phyloP scores from a whole-genome alignment of 2,329 filamentous ascomycete genomes.

The Cercospora berteroae region DNA sequence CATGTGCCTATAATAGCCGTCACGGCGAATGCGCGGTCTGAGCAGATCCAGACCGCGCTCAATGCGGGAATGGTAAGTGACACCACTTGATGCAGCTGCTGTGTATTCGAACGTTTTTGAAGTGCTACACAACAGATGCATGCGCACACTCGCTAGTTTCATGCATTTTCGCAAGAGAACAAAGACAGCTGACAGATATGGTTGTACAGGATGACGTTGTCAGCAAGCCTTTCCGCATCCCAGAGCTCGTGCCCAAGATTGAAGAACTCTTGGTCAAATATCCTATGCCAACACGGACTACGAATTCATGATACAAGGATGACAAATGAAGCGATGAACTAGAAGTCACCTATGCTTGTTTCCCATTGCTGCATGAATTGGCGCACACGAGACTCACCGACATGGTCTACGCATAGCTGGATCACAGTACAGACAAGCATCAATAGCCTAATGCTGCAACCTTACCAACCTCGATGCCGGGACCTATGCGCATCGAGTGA shows the following conservation, averaged over 20 bases:
- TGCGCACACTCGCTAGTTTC: background rate
- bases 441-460: no score
- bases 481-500: background rate
- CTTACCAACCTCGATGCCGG: no score
- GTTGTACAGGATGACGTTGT: constrained; percentile 49
- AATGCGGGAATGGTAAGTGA: constrained; percentile 63
- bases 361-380: background rate
- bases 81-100: background rate
- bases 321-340: background rate
- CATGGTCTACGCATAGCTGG: background rate
- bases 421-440: background rate
- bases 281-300: constrained; percentile 26
- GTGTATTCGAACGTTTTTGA: background rate
- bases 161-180: background rate
- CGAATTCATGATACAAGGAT: no score
- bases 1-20: constrained; percentile 79
- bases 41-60: constrained; percentile 70
- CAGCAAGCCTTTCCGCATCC: constrained; percentile 52
- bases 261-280: constrained; percentile 45
- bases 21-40: constrained; percentile 74
- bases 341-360: background rate
- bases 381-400: background rate
- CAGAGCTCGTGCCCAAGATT: constrained; percentile 52
- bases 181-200: constrained; percentile 22
- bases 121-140: background rate